Evolutionary conservation across 495 filamentous ascomycete species (phyloP).

Genomic region (Viridothelium virens): DNA sequence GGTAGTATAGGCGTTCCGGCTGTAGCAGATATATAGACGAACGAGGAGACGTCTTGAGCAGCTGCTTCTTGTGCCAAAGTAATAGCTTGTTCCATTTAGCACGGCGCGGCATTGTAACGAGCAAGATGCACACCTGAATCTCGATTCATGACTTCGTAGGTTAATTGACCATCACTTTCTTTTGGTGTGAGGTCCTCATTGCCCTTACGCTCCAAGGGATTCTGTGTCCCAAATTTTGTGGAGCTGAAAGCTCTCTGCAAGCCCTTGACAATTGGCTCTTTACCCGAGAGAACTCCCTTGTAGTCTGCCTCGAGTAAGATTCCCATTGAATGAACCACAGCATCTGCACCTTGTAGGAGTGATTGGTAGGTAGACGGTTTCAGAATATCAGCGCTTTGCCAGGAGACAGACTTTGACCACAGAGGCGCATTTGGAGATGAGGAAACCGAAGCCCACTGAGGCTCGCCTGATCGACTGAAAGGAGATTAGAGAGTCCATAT

Average conservation of each 20-base stretch:
- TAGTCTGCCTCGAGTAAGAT: slow-evolving; percentile 98
- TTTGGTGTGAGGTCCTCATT: slow-evolving; percentile 55
- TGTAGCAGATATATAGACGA: slow-evolving; percentile 83
- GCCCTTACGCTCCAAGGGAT: slow-evolving; percentile 52
- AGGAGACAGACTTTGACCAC: slow-evolving; percentile 76
- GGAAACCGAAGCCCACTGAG: slow-evolving; percentile 72
- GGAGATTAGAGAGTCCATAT: neutral
- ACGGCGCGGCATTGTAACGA: slow-evolving; percentile 33
- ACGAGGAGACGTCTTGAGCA: slow-evolving; percentile 53
- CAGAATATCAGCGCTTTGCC: slow-evolving; percentile 82
- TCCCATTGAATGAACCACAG: slow-evolving; percentile 86
- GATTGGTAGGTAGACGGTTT: slow-evolving; percentile 67
- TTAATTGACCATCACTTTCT: slow-evolving; percentile 66
- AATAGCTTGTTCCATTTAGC: slow-evolving; percentile 48
- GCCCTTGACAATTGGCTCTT: slow-evolving; percentile 65
- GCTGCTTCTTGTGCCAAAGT: slow-evolving; percentile 75
- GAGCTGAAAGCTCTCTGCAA: slow-evolving; percentile 67
- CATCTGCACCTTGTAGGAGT: slow-evolving; percentile 63
- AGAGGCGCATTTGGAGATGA: slow-evolving; percentile 60
- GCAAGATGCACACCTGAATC: slow-evolving; percentile 46
- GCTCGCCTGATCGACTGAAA: slow-evolving; percentile 78
- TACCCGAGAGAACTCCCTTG: slow-evolving; percentile 79
- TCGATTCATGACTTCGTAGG: slow-evolving; percentile 97
- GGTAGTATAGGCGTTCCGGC: slow-evolving; percentile 78
- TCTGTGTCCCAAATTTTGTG: slow-evolving; percentile 55